phyloP scores from a whole-genome alignment of 352 stramenopile genomes.

The Pythium coloratum region DNA sequence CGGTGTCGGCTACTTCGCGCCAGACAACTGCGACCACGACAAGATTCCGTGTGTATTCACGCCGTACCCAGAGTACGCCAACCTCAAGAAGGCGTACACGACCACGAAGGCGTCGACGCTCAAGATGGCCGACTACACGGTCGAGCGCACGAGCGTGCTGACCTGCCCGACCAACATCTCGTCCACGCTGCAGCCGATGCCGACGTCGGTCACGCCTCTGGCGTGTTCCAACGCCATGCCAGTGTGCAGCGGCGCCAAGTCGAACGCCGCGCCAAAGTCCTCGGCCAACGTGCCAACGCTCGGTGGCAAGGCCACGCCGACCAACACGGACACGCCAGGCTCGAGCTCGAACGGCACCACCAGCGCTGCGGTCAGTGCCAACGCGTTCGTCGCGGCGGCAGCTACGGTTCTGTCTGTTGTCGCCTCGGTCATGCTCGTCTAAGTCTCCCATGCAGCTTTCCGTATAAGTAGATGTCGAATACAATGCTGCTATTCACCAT shows the following conservation, averaged over 20 bases:
- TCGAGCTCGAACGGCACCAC: conserved; percentile 17
- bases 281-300: conserved; percentile 20
- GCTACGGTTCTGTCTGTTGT: conserved; percentile 21
- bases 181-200: conserved; percentile 27
- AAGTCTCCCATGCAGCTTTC: neutral
- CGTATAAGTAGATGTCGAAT: neutral
- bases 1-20: conserved; percentile 48
- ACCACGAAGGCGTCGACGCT: conserved; percentile 42
- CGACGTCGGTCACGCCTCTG: conserved; percentile 29
- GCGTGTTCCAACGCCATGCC: conserved; percentile 27
- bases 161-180: conserved; percentile 36
- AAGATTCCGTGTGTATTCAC: conserved; percentile 39
- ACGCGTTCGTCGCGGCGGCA: conserved; percentile 3
- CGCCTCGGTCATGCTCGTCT: conserved; percentile 25
- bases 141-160: conserved; percentile 28
- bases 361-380: neutral
- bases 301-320: conserved; percentile 12
- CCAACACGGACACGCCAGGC: conserved; percentile 22
- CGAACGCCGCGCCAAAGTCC: conserved; percentile 26
- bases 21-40: conserved; percentile 48
- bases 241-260: conserved; percentile 27
- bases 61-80: conserved; percentile 51
- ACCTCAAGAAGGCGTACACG: conserved; percentile 57
- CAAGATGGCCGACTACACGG: conserved; percentile 34
- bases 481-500: neutral